Conservation (phyloP, 108 stramenopile species). For the Epithemia pelagica region DNA sequence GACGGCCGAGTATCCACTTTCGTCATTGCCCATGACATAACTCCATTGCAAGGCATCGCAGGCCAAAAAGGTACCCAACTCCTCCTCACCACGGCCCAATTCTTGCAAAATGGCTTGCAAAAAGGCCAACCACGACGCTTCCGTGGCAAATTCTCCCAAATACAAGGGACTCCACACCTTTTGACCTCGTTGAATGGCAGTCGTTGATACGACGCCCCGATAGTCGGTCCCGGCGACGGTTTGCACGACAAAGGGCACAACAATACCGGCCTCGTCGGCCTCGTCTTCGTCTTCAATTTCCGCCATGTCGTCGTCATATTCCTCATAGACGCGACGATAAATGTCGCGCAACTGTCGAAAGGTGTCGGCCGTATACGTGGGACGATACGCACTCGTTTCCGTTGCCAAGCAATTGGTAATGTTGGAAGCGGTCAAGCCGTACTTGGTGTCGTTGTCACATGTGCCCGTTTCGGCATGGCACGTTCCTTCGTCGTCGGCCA, state of each 20-base stretch:
- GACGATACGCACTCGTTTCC: neutral
- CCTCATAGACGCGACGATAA: neutral
- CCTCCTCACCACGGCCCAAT: neutral
- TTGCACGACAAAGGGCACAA: neutral
- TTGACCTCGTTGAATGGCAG: neutral
- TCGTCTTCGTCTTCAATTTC: neutral
- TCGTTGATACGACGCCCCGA: neutral
- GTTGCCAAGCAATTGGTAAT: neutral
- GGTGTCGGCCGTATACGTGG: neutral
- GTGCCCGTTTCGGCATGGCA: neutral
- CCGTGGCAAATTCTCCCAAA: neutral
- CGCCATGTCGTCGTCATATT: neutral
- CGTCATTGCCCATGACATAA: neutral
- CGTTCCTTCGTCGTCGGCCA: no score
- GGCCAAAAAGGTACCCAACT: neutral
- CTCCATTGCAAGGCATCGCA: neutral
- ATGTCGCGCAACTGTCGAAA: neutral
- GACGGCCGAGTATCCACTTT: neutral
- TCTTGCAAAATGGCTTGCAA: neutral
- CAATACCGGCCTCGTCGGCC: neutral
- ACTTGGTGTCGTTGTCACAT: neutral
- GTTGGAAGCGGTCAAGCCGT: neutral
- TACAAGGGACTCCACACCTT: neutral
- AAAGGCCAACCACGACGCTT: neutral
- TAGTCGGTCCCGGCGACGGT: neutral